Conservation (phyloP, 2,329 filamentous ascomycete genomes). For the Aspergillus costaricaensis region DNA sequence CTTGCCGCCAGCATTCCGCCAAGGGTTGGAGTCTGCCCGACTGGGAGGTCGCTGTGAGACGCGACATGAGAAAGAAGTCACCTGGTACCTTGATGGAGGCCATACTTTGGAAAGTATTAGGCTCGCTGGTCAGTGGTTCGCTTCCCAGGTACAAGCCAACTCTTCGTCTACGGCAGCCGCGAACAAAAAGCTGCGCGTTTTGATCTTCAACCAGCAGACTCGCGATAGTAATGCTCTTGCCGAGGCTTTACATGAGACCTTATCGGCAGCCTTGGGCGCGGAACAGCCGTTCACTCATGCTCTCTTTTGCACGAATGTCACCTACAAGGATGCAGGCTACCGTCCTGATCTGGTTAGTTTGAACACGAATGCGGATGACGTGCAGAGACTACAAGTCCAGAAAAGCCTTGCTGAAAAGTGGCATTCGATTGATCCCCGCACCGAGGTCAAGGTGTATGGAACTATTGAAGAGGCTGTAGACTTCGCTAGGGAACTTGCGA, state of each 20-base stretch:
- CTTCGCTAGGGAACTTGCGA: conserved; percentile 53
- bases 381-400: conserved; percentile 66
- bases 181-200: conserved; percentile 52
- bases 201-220: conserved; percentile 94
- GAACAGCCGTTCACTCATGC: conserved; percentile 66
- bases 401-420: conserved; percentile 64
- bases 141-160: conserved; percentile 48
- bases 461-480: conserved; percentile 72
- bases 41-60: conserved; percentile 79
- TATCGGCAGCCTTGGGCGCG: conserved; percentile 46
- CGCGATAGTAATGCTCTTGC: conserved; percentile 71
- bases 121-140: conserved; percentile 77
- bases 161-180: conserved; percentile 33
- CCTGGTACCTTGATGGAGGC: conserved; percentile 84
- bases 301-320: conserved; percentile 79
- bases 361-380: conserved; percentile 60
- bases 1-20: conserved; percentile 63
- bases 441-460: conserved; percentile 58
- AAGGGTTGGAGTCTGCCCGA: conserved; percentile 66
- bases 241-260: conserved; percentile 60
- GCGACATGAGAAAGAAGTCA: conserved; percentile 57
- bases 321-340: conserved; percentile 62
- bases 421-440: conserved; percentile 54
- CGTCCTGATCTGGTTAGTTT: conserved; percentile 64
- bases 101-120: conserved; percentile 84